Evolutionary conservation across 805 yeast species (phyloP), one percentile per base, ranked within the genome.

Genomic region (Saturnispora dispora): DNA sequence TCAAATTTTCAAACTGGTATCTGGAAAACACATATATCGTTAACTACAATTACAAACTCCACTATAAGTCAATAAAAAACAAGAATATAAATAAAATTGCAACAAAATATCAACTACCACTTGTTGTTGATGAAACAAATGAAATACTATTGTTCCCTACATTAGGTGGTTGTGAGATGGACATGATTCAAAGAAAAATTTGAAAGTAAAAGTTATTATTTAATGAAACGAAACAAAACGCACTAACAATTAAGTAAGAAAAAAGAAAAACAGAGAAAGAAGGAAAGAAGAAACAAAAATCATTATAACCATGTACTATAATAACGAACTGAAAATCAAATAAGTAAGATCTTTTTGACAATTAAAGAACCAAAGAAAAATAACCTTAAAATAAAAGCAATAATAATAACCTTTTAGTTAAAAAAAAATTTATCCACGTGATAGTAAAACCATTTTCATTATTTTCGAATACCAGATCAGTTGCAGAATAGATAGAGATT

Each of bases 71-170:
- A 43, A 9, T 49, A 9, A 37, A 44, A 13, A 28, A 49, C 25
- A 49, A 49, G 27, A 23, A 15, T 15, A 25, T 43, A 13, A 49
- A 49, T 37, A 44, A 44, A 28, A 7, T 49, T n/a, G 52, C 45
- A 10, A 20, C 18, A 11, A 37, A 20, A 20, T 49, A 36, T 44
- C 44, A 49, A 28, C 13, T 49, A 37, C 52, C 52, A 13, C 33
- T 44, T 35, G 22, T 49, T 22, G 45, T 37, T 6, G 25, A 44
- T 30, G 20, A 33, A 15, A 15, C 9, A 11, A 49, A 44, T 43
- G 39, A 48, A 35, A 15, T 48, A 20, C 3, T 33, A 41, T 10
- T 37, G 9, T 49, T 49, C 20, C 52, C 52, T 15, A 49, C 52
- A 13, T 36, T 49, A 13, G 23, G 33, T 17, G 36, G 42, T 15